Evolutionary conservation across 768 basidiomycete genomes (phyloP), one percentile per base, ranked within the genome.

Genomic region (Coprinellus micaceus): DNA sequence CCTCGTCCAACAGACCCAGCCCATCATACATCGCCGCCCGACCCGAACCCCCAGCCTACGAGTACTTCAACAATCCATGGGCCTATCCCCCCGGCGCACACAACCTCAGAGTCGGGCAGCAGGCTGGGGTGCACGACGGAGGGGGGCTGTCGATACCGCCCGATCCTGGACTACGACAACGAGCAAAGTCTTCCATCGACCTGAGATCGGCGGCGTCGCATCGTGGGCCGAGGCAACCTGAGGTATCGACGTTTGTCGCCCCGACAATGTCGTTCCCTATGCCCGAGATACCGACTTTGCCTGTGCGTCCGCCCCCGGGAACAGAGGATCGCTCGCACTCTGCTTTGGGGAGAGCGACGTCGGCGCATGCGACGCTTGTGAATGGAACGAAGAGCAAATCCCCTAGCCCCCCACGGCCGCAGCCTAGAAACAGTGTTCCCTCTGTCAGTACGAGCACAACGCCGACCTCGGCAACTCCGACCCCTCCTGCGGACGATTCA

Each of bases 61-160:
- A 33, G 29, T 51, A 51, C 49, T 37, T 36, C 33, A 51, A 51
- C 49, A 51, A 51, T 24, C 49, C 49, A 51, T 51, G 49, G 49
- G 29, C 11, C 30, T 24, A 51, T 37, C 49, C 49, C 24, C 28
- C 47, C 3, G 33, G 13, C 7, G 33, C 44, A 19, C 25, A 25
- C 24, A 45, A 21, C 22, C 7, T 33, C 33, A 6, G 33, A 33
- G 7, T 13, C 6, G 33, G 33, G 33, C 33, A 33, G 33, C 33
- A n/a, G n/a, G n/a, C 33, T 13, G 33, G 33, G 33, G 33, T 33
- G 13, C 13, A 33, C 33, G 13, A 6, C 6, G 33, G 33, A 13
- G 33, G 33, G 13, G 7, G 6, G 13, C 6, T 13, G 33, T 13
- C 33, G 33, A 33, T 33, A 13, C 7, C 33, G 6, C 33, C 33